Percentiles rank a stretch among this genome's conserved stretches.
phyloP scores from a whole-genome alignment of 768 basidiomycete species.

The Sporobolomyces pararoseus region DNA sequence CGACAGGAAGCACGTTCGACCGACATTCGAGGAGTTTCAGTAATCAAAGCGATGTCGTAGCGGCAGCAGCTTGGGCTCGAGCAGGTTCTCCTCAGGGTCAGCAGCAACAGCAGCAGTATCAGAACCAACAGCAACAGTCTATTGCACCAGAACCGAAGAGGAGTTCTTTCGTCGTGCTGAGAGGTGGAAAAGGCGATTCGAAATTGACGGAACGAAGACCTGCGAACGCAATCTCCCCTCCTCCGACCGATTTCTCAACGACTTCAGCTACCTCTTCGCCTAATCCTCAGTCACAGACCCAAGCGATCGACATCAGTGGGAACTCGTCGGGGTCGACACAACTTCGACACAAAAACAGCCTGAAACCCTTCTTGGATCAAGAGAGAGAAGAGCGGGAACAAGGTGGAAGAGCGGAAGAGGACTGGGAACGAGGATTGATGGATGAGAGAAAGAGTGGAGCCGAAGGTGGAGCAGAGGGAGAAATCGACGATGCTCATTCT shows the following conservation, averaged over 20 bases:
- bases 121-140: not conserved
- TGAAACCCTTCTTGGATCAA: conserved; percentile 41
- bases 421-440: conserved; percentile 38
- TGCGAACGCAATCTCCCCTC: not conserved
- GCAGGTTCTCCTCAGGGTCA: not conserved
- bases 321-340: not conserved
- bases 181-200: conserved; percentile 36
- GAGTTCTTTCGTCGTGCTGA: conserved; percentile 36
- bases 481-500: conserved; percentile 1
- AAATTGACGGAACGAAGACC: conserved; percentile 32
- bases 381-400: conserved; percentile 19
- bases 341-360: conserved; percentile 34
- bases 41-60: conserved; percentile 7
- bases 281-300: not conserved
- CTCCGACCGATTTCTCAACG: not conserved
- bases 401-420: conserved; percentile 18
- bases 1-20: conserved; percentile 3
- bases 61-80: conserved; percentile 3
- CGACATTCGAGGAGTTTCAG: conserved; percentile 4
- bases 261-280: not conserved
- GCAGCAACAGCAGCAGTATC: not conserved
- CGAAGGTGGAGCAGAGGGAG: conserved; percentile 16
- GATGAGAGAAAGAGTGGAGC: conserved; percentile 33
- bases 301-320: not conserved
- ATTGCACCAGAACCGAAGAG: conserved; percentile 25